Evolutionary conservation across 345 rosid species (phyloP).

Genomic region (Erucastrum elatum): DNA sequence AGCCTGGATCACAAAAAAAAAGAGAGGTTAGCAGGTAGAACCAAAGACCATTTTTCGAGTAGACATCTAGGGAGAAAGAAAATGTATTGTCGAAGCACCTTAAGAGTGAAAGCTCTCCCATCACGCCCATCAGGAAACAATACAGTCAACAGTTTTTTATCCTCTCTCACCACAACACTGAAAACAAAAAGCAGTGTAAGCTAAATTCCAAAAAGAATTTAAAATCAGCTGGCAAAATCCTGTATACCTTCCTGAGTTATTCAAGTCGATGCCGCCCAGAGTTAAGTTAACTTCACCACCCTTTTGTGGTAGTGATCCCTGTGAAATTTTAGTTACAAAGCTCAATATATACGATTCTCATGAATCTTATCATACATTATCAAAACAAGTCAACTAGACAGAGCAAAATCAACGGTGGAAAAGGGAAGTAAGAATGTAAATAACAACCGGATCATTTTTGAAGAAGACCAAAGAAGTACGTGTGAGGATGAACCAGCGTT

Average conservation of each 20-base stretch:
- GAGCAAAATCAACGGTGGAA: slow-evolving; percentile 7
- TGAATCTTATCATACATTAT: slow-evolving; percentile 4
- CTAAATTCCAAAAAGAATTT: neutral
- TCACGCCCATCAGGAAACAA: slow-evolving; percentile 99
- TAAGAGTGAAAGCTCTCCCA: slow-evolving; percentile 98
- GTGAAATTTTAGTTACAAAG: slow-evolving; percentile 26
- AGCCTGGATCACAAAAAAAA: slow-evolving; percentile 52
- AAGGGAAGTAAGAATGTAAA: neutral
- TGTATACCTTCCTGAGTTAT: slow-evolving; percentile 91
- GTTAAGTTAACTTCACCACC: slow-evolving; percentile 96
- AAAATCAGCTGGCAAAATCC: neutral
- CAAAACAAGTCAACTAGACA: neutral
- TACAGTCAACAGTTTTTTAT: slow-evolving; percentile 89
- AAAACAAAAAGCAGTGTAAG: slow-evolving; percentile 21
- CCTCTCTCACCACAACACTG: slow-evolving; percentile 99
- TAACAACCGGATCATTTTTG: slow-evolving; percentile 95
- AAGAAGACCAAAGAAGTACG: slow-evolving; percentile 98
- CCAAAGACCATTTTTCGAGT: neutral
- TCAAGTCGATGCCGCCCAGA: slow-evolving; percentile 95
- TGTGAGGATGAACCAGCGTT: slow-evolving; percentile 97
- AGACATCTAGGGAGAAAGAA: neutral
- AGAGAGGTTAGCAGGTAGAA: slow-evolving; percentile 12
- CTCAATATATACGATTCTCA: neutral
- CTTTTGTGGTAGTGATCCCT: slow-evolving; percentile 89
- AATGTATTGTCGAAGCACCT: slow-evolving; percentile 52